Base-by-base conservation (phyloP, 129 eudicot species). In the Chrysanthemum makinoi region DNA sequence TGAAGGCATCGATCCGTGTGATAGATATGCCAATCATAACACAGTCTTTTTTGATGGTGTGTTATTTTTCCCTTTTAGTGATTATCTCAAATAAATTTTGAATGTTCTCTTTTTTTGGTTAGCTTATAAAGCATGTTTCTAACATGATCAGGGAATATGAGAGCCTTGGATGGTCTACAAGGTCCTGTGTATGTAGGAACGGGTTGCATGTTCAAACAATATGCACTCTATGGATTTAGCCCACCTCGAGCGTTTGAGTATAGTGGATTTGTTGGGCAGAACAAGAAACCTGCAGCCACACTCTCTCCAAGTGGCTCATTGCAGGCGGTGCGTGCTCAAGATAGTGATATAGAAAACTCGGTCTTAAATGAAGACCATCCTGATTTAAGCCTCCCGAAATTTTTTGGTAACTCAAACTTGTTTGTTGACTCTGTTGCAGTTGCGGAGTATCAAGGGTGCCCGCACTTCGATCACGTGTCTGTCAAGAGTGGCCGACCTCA, bases 131-230 rank as follows among this genome's bases (percentile, higher is more conserved):
- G 48, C 69, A 39, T 7, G 7, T 14, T 62, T 56, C 47, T 26
- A 15, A 60, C 46, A 65, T 57, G 13, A 80, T 62, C 69, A 89
- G 96, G 96, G 52, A 91, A 91, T 64, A 91, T 91, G 97, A 80
- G 97, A 81, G 97, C 97, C 15, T 22, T 91, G 65, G 97, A 91
- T 79, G 97, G 97, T 69, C 89, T 91, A 17, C 96, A 91, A 80
- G 97, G 97, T 49, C 96, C 96, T 1, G 96, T 91, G 15, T 91
- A 91, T n/a, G 97, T 91, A 16, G 97, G 97, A 75, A 91, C 97
- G 1, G 97, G 97, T 7, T 82, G 89, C 70, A 86, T 91, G 97
- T 91, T 91, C 51, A 62, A 96, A 71, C 68, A 96, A 5, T 88
- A 86, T 70, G 97, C 97, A 46, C 85, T 91, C 2, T 91, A 91